Base-by-base conservation (phyloP, 805 yeast species). In the Starmerella sp. region DNA sequence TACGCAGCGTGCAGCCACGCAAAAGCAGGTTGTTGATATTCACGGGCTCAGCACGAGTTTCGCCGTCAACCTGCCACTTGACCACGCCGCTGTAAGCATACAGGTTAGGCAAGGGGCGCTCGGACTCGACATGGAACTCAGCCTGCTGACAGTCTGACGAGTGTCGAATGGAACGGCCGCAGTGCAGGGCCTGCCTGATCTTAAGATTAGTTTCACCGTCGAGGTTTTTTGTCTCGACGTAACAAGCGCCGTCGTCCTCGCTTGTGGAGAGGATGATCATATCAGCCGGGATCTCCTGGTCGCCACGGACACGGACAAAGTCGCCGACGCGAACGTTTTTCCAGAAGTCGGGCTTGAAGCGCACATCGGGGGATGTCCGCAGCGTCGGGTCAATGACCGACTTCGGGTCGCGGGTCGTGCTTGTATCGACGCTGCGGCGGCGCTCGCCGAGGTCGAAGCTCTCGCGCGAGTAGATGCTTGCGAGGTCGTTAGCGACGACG, bases 261-360 rank as follows among this genome's bases (percentile, higher is more conserved):
- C 86, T 80, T 0, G 91, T 81, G 7, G 88, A 75, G 31, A 86
- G 69, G 28, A 86, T 76, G 17, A 83, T 71, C 37, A 85, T 68
- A 68, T 86, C 95, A 32, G 90, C 95, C 1, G 95, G 95, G 43
- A 86, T 77, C 66, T 83, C 86, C 60, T 84, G 90, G 67, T 85
- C 82, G 60, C 81, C 80, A 55, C 81, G 73, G 22, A 86, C 75
- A 53, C 88, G 75, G 35, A 86, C 73, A 57, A 84, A 71, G 65
- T 86, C 95, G 44, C 95, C 95, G 22, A 86, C 93, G 51, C 76
- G 76, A 34, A 85, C 83, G 59, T 79, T 81, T 66, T 85, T 85
- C 95, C 95, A 85, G 57, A 73, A 75, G 53, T 77, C 78, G 28
- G 77, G 79, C 59, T 72, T 74, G 65, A 80, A 80, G 41, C 70